These are phyloP conservation scores for Termitomyces sp. DNA, from an alignment of 768 basidiomycete genomes.

Conservation along the genomic window DNA sequence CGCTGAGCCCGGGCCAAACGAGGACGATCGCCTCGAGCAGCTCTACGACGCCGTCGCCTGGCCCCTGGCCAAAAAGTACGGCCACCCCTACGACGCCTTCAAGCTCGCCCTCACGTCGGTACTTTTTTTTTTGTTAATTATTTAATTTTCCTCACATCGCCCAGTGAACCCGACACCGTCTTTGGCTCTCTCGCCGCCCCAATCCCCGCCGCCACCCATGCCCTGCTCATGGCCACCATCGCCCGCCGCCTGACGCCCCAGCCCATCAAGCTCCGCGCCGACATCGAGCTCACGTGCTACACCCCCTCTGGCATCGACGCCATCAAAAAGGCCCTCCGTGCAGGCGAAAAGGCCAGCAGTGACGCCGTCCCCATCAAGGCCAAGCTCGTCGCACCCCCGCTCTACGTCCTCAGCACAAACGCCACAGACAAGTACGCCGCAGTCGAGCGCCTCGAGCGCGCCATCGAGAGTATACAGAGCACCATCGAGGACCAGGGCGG, in stretches of 20 bases:
- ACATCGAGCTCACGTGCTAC: slow-evolving; percentile 97
- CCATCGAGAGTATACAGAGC: slow-evolving; percentile 84
- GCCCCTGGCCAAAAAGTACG: slow-evolving; percentile 89
- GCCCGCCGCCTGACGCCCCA: slow-evolving; percentile 95
- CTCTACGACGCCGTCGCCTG: slow-evolving; percentile 90
- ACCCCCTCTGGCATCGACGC: slow-evolving; percentile 94
- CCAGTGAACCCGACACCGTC: slow-evolving; percentile 59
- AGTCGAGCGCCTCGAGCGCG: slow-evolving; percentile 89
- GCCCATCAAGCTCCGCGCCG: slow-evolving; percentile 97
- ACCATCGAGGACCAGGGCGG: slow-evolving; percentile 86
- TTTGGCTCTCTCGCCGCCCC: slow-evolving; percentile 64
- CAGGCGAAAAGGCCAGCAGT: slow-evolving; percentile 84
- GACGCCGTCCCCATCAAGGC: slow-evolving; percentile 96
- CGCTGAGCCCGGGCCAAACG: slow-evolving; percentile 42
- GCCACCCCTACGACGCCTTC: slow-evolving; percentile 97
- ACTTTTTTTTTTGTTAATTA: not conserved
- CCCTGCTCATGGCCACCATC: slow-evolving; percentile 74
- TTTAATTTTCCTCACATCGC: slow-evolving; percentile 6
- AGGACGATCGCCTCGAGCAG: slow-evolving; percentile 77
- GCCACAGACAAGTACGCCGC: slow-evolving; percentile 96
- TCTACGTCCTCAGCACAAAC: slow-evolving; percentile 95
- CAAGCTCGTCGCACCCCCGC: slow-evolving; percentile 90
- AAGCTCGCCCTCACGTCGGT: slow-evolving; percentile 91
- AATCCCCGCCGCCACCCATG: slow-evolving; percentile 50
- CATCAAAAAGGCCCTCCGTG: slow-evolving; percentile 86